These are phyloP conservation scores for Pseudocercospora pini-densiflorae DNA, from an alignment of 2,329 filamentous ascomycete species.

Conservation along the genomic window DNA sequence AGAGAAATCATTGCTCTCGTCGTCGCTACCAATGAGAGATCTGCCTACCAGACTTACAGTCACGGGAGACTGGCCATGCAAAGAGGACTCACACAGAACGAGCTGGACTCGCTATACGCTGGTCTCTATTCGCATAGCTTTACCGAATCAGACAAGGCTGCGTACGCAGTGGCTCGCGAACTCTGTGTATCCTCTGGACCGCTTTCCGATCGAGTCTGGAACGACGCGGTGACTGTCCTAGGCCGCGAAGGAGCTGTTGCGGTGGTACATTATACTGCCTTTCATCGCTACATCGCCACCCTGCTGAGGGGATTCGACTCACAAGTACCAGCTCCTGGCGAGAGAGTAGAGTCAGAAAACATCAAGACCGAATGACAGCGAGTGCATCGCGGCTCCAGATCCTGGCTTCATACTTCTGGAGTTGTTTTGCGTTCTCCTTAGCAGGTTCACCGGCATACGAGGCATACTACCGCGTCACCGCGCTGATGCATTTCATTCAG, in stretches of 20 bases:
- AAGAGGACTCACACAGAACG: slow-evolving; percentile 12
- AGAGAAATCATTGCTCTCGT: slow-evolving; percentile 21
- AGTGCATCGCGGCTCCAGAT: background rate
- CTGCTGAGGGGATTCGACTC: slow-evolving; percentile 25
- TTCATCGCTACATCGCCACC: slow-evolving; percentile 22
- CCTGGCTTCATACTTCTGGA: background rate
- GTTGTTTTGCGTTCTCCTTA: background rate
- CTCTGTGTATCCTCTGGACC: slow-evolving; percentile 13
- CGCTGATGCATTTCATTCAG: background rate
- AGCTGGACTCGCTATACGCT: slow-evolving; percentile 16
- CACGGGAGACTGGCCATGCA: slow-evolving; percentile 8
- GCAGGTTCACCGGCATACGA: background rate
- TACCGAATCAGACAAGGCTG: slow-evolving; percentile 10
- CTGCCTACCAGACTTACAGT: slow-evolving; percentile 12
- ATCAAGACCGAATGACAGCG: background rate
- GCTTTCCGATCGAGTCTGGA: slow-evolving; percentile 14
- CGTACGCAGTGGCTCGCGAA: slow-evolving; percentile 18
- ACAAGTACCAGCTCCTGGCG: slow-evolving; percentile 19
- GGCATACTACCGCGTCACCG: background rate
- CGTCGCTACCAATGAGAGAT: slow-evolving; percentile 15
- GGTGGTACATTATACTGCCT: slow-evolving; percentile 14
- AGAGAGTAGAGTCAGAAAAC: slow-evolving; percentile 8
- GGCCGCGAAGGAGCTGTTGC: slow-evolving; percentile 12
- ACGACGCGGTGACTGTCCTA: slow-evolving; percentile 15
- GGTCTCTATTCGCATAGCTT: slow-evolving; percentile 19